Conservation (phyloP, 2,329 filamentous ascomycete genomes). For the Aspergillus brasiliensis region DNA sequence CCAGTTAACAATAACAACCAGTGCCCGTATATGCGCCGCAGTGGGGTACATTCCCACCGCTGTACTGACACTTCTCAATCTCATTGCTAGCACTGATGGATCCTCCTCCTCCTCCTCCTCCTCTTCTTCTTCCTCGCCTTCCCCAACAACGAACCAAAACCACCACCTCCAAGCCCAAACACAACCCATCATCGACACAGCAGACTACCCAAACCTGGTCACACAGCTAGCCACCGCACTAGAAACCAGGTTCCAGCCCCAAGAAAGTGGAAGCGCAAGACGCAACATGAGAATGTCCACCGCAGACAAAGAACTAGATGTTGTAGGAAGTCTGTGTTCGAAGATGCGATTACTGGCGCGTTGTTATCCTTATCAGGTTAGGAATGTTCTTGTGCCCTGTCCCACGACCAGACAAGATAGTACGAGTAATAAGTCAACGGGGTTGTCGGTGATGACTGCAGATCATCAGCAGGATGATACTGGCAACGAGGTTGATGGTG, state of each 20-base stretch:
- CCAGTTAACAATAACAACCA: background rate
- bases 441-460: too few relatives aligned
- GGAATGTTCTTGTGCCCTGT: conserved; percentile 17
- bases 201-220: conserved; percentile 1
- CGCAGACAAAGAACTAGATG: conserved; percentile 20
- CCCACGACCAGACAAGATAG: too few relatives aligned
- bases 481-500: background rate
- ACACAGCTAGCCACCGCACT: conserved; percentile 8
- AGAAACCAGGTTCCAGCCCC: conserved; percentile 17
- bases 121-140: background rate
- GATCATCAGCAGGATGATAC: background rate
- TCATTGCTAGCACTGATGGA: background rate
- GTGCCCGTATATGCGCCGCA: background rate
- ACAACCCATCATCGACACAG: background rate
- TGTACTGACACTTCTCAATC: background rate
- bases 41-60: conserved; percentile 5
- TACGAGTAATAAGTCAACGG: too few relatives aligned
- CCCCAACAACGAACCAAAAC: background rate
- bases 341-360: conserved; percentile 24
- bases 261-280: too few relatives aligned
- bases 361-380: conserved; percentile 26
- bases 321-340: conserved; percentile 24
- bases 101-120: too few relatives aligned
- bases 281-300: conserved; percentile 15
- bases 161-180: background rate